A percentile compares a stretch with the other conserved stretches of the same genome.
Evolutionary conservation across 331 rosid genomes (phyloP).

Genomic region (Malus hybrid): DNA sequence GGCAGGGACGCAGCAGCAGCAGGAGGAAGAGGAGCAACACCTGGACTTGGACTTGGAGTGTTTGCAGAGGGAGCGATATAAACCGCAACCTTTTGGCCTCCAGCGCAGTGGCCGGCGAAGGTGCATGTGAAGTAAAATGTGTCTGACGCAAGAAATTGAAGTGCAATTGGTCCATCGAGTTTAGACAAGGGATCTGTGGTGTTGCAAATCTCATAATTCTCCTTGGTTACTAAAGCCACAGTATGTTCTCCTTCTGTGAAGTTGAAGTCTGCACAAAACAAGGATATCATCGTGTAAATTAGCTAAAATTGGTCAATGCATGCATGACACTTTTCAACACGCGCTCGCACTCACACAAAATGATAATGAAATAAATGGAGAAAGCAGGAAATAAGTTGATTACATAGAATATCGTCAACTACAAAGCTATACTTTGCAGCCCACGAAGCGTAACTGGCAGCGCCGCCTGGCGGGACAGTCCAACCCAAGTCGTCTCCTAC

Average conservation of each 20-base stretch:
- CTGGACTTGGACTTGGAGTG: not conserved
- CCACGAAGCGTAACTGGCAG: not conserved
- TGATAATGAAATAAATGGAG: not conserved
- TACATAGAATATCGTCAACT: not conserved
- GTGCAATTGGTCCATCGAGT: not conserved
- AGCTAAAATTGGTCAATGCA: not conserved
- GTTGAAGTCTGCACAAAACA: not conserved
- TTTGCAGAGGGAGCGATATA: not conserved
- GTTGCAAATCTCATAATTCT: not conserved
- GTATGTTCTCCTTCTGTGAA: not conserved
- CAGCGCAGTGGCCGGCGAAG: not conserved
- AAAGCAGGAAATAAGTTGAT: not conserved
- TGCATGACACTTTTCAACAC: not conserved
- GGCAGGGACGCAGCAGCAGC: too few species aligned
- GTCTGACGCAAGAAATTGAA: not conserved
- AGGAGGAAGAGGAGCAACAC: not conserved
- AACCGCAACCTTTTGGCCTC: not conserved
- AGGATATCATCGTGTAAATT: not conserved
- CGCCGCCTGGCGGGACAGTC: not conserved
- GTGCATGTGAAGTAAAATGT: not conserved
- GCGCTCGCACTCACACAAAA: not conserved
- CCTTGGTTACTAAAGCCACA: not conserved
- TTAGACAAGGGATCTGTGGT: not conserved
- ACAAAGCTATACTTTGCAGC: not conserved
- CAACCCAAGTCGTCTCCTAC: constrained; percentile 4